Base-by-base conservation (phyloP, 805 yeast species). In the Nakazawaea ernobii region DNA sequence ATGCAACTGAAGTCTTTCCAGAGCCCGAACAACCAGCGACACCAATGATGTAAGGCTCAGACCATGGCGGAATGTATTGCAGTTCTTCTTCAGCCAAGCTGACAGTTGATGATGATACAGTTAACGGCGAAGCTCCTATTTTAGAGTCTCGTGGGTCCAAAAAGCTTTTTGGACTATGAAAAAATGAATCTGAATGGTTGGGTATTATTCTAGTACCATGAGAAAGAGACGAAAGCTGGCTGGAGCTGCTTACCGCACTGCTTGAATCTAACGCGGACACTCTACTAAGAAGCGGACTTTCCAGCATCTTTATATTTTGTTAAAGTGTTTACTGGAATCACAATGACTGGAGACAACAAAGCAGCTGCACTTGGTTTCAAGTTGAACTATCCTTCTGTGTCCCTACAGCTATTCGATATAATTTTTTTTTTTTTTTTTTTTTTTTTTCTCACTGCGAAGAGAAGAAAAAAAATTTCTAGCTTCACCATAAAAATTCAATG, bases 1-100 rank as follows among this genome's bases (percentile, higher is more conserved):
- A 82, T 0, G 97, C 94, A 15, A 94, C 88, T 32, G 95, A 84
- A 0, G 98, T 92, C 61, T 92, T 92, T 1, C 99, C 99, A 0
- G 96, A 87, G 1, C 98, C 95, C 13, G 87, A 79, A 26, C 80
- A 75, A 1, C 96, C 95, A 0, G 95, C 95, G 15, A 87, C 76
- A n/a, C 95, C 95, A 53, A 87, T 87, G 43, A 87, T 78, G 56
- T 86, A 87, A 0, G 95, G 95, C 43, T 85, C 82, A 1, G 82
- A 79, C 95, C 95, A 86, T n/a, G 95, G 95, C 6, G 95, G 95
- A 7, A 76, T 71, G 55, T 85, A 86, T 26, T 56, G 58, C 32
- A 29, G 49, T 13, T 46, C 49, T 13, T 46, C 45, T 8, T 8
- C 24, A 26, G 35, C 27, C 20, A 42, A 17, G 27, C 39, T 13